A percentile compares a stretch with the other conserved stretches of the same genome.
These are phyloP conservation scores for Mycena crocata DNA, from an alignment of 768 basidiomycete species.

Conservation along the genomic window DNA sequence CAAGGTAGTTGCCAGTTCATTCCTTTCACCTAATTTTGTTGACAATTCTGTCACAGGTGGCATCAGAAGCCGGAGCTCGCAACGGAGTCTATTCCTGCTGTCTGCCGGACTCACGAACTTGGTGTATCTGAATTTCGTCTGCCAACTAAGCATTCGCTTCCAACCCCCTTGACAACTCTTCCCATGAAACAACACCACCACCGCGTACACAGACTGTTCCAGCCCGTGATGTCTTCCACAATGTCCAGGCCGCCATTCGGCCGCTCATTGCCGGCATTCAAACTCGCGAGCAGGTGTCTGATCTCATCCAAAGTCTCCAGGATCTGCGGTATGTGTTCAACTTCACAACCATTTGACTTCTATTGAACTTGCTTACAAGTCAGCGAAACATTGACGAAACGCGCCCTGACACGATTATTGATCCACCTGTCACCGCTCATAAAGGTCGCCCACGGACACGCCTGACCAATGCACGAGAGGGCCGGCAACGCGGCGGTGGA, in stretches of 20 bases:
- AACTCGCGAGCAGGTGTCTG: neutral
- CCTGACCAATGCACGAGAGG: neutral
- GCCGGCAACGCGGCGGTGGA: neutral
- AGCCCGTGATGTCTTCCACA: constrained; percentile 8
- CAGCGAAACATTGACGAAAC: neutral
- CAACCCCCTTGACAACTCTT: constrained; percentile 4
- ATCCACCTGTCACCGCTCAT: neutral
- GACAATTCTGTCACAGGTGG: constrained; percentile 3
- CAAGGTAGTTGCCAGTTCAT: neutral
- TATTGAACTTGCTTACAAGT: neutral
- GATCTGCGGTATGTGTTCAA: neutral
- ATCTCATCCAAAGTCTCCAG: constrained; percentile 2
- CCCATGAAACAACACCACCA: neutral
- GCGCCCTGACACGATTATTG: neutral
- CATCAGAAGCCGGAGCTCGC: neutral
- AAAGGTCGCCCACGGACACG: neutral
- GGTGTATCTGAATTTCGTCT: neutral
- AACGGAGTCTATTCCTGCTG: neutral
- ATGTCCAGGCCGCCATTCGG: constrained; percentile 5
- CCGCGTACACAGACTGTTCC: constrained; percentile 2
- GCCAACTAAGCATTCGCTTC: neutral
- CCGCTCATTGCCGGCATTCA: constrained; percentile 6
- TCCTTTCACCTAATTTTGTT: neutral
- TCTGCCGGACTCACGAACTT: neutral
- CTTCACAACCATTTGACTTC: neutral